Evolutionary conservation across 129 eudicot species (phyloP), one percentile per base, ranked within the genome.

Genomic region (Lactuca saligna): DNA sequence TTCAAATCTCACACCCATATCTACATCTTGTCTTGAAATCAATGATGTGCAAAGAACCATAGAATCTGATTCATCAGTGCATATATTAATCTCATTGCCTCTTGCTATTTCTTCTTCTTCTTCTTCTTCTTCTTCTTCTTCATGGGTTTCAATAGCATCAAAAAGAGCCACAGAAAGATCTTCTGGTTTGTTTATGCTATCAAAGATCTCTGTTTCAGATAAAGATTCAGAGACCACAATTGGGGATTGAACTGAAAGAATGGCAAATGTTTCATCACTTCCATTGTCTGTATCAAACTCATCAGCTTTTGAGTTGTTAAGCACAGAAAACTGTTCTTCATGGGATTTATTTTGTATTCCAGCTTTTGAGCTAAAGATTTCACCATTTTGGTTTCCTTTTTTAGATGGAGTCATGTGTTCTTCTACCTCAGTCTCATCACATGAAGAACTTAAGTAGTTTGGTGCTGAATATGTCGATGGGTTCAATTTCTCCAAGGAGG

Each of bases 81-180:
- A 31, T 17, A 48, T 44, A 29, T 55, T 65, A 62, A 53, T 56
- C 51, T 41, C 78, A n/a, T 39, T 56, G 71, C 13, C 6, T 31
- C 72, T 57, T 81, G 59, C 68, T 57, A 68, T 17, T 79, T 73
- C 39, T 64, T 81, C 44, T 48, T 66, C 68, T n/a, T n/a, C n/a
- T 9, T 49, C n/a, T 66, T 57, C 68, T n/a, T n/a, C n/a, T 79
- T 73, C 39, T 64, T 81, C 44, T 9, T 49, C n/a, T 66, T 57
- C 68, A 48, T 67, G 53, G 3, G 41, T n/a, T 37, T 62, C 4
- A 65, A 48, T 57, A 65, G 41, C 60, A 55, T 41, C 32, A 54
- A 16, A 64, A 64, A 12, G 8, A 54, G 63, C 64, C 48, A 14
- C 29, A 7, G 63, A 12, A 29, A 55, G 10, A 64, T 72, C 66